A percentile compares a stretch with the other conserved stretches of the same genome.
Conservation (phyloP, 495 filamentous ascomycete species). For the Hypoxylon trugodes region DNA sequence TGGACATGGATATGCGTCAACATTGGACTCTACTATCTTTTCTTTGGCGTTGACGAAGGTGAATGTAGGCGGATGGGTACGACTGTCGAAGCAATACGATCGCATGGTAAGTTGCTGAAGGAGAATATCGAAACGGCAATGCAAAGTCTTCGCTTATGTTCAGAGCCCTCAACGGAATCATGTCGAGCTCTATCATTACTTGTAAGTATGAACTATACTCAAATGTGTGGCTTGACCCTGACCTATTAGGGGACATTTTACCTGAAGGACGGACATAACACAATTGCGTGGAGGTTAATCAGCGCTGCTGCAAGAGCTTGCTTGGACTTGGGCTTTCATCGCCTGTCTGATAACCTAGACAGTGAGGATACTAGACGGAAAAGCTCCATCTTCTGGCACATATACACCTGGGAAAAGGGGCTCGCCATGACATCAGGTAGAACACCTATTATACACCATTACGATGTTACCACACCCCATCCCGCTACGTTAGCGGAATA, state of each 20-base stretch:
- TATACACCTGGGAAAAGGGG: conserved; percentile 66
- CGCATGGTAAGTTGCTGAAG: conserved; percentile 13
- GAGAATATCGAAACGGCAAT: conserved; percentile 25
- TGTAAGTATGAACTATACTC: conserved; percentile 18
- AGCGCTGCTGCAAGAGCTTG: conserved; percentile 32
- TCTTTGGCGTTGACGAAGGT: conserved; percentile 46
- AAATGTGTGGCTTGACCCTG: neutral
- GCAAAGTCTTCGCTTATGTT: conserved; percentile 37
- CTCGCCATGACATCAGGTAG: conserved; percentile 69
- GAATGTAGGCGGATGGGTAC: conserved; percentile 19
- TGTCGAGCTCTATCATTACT: conserved; percentile 40
- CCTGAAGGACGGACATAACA: conserved; percentile 37
- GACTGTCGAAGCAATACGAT: conserved; percentile 23
- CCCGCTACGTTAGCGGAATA: neutral
- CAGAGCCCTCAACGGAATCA: conserved; percentile 38
- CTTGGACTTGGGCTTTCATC: conserved; percentile 37
- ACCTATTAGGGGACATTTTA: conserved; percentile 34
- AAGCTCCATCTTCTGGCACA: conserved; percentile 66
- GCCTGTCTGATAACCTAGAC: conserved; percentile 40
- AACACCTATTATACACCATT: conserved; percentile 67
- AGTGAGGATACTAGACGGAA: conserved; percentile 39
- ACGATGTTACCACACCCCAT: conserved; percentile 60
- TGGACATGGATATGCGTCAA: conserved; percentile 65
- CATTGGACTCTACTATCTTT: conserved; percentile 63
- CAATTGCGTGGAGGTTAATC: conserved; percentile 38